A percentile compares a stretch with the other conserved stretches of the same genome.
These are phyloP conservation scores for Aegle marmelos DNA, from an alignment of 345 rosid species.

Conservation along the genomic window DNA sequence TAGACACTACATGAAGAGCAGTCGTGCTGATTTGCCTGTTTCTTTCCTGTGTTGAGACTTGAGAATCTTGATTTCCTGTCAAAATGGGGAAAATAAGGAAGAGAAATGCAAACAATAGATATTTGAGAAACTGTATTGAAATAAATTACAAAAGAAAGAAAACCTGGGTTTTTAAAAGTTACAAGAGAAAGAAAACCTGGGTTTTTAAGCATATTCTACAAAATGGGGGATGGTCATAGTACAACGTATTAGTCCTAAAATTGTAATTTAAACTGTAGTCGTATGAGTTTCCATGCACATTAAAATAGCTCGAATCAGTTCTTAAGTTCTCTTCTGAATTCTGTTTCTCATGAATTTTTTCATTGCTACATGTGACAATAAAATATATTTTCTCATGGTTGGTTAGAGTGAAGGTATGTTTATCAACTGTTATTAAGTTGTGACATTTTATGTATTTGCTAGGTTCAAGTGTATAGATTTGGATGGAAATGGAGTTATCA, in stretches of 20 bases:
- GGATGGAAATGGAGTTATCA: conserved; percentile 87
- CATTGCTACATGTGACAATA: background rate
- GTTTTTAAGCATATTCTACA: too few relatives aligned
- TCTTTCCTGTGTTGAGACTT: background rate
- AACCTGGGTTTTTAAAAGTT: background rate
- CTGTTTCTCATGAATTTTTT: background rate
- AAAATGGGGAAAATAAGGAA: background rate
- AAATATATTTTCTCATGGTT: background rate
- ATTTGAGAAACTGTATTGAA: background rate
- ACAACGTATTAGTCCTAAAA: background rate
- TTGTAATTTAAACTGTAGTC: background rate
- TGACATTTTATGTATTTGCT: conserved; percentile 18
- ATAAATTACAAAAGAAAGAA: background rate
- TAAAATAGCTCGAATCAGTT: background rate
- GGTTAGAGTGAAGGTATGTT: background rate
- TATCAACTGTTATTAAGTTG: background rate
- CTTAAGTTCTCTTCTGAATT: background rate
- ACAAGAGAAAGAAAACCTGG: background rate
- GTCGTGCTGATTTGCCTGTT: background rate
- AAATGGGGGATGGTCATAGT: background rate
- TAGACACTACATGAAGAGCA: background rate
- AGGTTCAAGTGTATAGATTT: conserved; percentile 98
- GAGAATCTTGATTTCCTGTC: background rate
- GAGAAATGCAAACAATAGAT: background rate
- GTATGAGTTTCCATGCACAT: background rate